A percentile compares a stretch with the other conserved stretches of the same genome.
Conservation (phyloP, 179 eudicot species). For the Spergularia azorica region DNA sequence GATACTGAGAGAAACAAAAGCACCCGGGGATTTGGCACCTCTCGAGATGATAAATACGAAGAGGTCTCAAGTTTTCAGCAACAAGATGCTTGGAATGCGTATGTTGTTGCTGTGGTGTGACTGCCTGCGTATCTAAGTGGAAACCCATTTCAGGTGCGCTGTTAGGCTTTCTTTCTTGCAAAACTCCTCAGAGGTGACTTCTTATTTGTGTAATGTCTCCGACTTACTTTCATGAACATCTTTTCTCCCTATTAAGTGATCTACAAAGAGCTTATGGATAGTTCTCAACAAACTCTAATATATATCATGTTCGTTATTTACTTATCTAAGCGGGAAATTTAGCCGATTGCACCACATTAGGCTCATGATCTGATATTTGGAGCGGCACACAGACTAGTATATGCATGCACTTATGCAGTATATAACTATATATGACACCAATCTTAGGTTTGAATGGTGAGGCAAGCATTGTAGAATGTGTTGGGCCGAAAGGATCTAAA, state of each 20-base stretch:
- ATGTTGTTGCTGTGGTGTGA: constrained; percentile 80
- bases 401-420: no score
- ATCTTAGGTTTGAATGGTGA: no score
- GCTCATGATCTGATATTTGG: background rate
- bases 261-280: background rate
- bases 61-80: constrained; percentile 83
- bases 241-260: background rate
- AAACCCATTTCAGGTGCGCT: background rate
- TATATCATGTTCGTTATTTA: background rate
- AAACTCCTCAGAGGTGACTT: background rate
- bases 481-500: no score
- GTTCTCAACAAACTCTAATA: background rate
- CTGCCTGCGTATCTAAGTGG: background rate
- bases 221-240: background rate
- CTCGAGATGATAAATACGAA: constrained; percentile 80
- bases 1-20: constrained; percentile 57
- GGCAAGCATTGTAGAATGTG: no score
- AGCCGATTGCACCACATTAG: background rate
- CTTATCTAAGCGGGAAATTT: background rate
- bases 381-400: no score
- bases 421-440: no score
- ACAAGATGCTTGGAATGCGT: constrained; percentile 95
- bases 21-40: constrained; percentile 61
- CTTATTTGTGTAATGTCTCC: constrained; percentile 6
- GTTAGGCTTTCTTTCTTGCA: constrained; percentile 18